Conservation (phyloP, 164 flowering plant genomes). For the Echeveria elegans region DNA sequence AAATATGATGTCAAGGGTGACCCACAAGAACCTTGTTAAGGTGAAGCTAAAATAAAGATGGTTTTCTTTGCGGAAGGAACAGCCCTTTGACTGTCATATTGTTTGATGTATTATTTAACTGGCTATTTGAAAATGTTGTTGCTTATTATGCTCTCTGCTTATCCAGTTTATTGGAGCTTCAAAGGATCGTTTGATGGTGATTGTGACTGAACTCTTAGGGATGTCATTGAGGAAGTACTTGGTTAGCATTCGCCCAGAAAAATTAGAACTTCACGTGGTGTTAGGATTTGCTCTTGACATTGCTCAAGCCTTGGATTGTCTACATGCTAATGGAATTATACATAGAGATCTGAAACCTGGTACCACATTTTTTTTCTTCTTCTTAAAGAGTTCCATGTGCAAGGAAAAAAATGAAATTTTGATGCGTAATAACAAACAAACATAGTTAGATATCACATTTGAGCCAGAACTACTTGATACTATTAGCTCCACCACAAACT, state of each 20-base stretch:
- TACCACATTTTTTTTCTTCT: slow-evolving; percentile 14
- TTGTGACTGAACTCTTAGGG: slow-evolving; percentile 81
- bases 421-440: background rate
- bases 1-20: slow-evolving; percentile 83
- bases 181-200: slow-evolving; percentile 85
- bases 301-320: slow-evolving; percentile 87
- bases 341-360: slow-evolving; percentile 98
- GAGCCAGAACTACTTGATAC: background rate
- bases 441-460: no score
- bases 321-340: slow-evolving; percentile 90
- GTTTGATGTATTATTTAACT: background rate
- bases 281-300: slow-evolving; percentile 74
- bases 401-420: background rate
- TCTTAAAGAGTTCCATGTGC: no score
- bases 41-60: slow-evolving; percentile 17
- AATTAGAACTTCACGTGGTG: slow-evolving; percentile 54
- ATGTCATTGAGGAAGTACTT: slow-evolving; percentile 83
- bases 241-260: slow-evolving; percentile 48
- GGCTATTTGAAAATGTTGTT: background rate
- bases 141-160: background rate
- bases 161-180: slow-evolving; percentile 95
- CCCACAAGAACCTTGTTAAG: slow-evolving; percentile 86
- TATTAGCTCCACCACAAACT: background rate
- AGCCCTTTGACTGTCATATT: background rate
- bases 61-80: background rate